Percentiles rank a stretch among this genome's conserved stretches.
Evolutionary conservation across 2,329 filamentous ascomycete genomes (phyloP).

Genomic region (Alternaria sp.): DNA sequence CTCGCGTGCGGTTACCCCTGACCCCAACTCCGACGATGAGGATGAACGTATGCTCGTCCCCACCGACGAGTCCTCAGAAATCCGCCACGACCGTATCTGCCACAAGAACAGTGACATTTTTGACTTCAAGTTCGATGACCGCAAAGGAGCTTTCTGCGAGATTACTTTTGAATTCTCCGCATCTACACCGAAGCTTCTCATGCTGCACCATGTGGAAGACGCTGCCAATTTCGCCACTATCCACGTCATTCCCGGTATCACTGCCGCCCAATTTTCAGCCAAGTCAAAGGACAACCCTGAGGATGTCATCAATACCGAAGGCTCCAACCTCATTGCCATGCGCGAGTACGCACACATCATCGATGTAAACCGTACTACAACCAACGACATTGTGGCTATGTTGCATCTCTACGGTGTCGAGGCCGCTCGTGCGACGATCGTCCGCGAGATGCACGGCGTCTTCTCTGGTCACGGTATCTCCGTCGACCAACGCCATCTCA

Average conservation of each 20-base stretch:
- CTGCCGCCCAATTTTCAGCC: conserved; percentile 70
- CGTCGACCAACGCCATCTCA: conserved; percentile 91
- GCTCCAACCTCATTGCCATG: conserved; percentile 91
- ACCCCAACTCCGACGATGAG: conserved; percentile 39
- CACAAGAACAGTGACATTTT: conserved; percentile 68
- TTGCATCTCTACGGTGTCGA: conserved; percentile 90
- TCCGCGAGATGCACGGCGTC: conserved; percentile 83
- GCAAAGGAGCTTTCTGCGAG: conserved; percentile 76
- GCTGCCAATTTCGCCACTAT: conserved; percentile 82
- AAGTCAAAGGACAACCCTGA: conserved; percentile 55
- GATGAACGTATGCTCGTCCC: conserved; percentile 37
- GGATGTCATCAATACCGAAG: conserved; percentile 74
- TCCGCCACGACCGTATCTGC: conserved; percentile 54
- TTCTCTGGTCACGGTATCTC: conserved; percentile 91
- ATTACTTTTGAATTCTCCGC: conserved; percentile 85
- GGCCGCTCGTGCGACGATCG: conserved; percentile 86
- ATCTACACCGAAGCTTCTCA: conserved; percentile 85
- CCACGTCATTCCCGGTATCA: conserved; percentile 83
- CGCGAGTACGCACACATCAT: conserved; percentile 86
- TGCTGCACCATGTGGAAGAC: conserved; percentile 88
- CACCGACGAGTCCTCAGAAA: conserved; percentile 42
- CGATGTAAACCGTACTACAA: conserved; percentile 84
- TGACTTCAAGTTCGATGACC: conserved; percentile 81
- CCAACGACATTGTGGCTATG: conserved; percentile 91
- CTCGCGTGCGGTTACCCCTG: conserved; percentile 45